Evolutionary conservation across 2,329 filamentous ascomycete genomes (phyloP).

Genomic region (Aspergillus ochraceus): DNA sequence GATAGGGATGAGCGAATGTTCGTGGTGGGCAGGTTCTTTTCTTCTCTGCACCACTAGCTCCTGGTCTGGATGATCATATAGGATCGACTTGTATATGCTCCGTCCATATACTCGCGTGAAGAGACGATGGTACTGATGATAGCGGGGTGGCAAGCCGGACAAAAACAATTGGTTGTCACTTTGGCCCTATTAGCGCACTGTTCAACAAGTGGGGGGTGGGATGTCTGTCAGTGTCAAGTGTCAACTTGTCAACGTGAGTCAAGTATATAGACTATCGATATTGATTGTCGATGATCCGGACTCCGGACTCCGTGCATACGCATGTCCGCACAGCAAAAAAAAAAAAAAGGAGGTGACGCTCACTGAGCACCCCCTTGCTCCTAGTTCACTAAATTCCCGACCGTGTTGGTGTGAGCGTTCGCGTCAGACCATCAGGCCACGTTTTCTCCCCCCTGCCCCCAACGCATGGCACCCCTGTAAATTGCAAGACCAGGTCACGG

Average conservation of each 20-base stretch:
- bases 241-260: background rate
- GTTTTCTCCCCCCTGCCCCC: conserved; percentile 3
- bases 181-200: background rate
- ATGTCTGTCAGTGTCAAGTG: background rate
- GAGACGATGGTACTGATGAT: background rate
- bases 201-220: background rate
- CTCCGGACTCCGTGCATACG: background rate
- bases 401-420: background rate
- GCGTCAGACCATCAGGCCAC: conserved; percentile 8
- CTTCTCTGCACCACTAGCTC: background rate
- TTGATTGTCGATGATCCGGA: background rate
- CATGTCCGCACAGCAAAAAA: background rate
- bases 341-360: background rate
- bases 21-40: background rate
- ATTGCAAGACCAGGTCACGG: background rate
- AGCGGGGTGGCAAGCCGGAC: background rate
- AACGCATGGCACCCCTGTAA: conserved; percentile 11
- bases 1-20: background rate
- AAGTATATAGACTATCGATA: background rate
- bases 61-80: background rate
- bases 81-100: background rate
- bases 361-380: background rate
- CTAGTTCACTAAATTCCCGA: background rate
- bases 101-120: background rate
- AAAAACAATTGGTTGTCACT: background rate